Evolutionary conservation across 2,329 filamentous ascomycete species (phyloP).

Genomic region (Nothopassalora personata): DNA sequence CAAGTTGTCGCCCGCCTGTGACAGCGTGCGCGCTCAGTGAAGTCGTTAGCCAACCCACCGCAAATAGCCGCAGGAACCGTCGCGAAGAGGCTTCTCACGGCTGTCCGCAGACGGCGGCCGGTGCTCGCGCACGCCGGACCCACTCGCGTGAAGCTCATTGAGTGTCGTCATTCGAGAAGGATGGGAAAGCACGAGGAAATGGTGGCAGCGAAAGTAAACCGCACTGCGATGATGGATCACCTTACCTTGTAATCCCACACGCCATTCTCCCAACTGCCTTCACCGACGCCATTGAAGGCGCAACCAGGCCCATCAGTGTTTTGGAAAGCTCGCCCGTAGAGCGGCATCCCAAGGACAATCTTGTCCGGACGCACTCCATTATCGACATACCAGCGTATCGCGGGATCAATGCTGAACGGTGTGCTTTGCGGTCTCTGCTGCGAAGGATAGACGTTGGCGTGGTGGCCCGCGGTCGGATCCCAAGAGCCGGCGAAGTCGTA

Average conservation of each 20-base stretch:
- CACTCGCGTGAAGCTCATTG: slow-evolving; percentile 16
- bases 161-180: slow-evolving; percentile 46
- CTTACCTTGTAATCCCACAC: slow-evolving; percentile 76
- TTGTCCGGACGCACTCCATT: slow-evolving; percentile 60
- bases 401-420: slow-evolving; percentile 69
- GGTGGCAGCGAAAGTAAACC: too few relatives aligned
- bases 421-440: slow-evolving; percentile 56
- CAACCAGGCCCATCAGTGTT: slow-evolving; percentile 69
- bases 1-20: slow-evolving; percentile 27
- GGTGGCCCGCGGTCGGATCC: slow-evolving; percentile 67
- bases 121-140: background rate
- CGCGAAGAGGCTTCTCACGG: slow-evolving; percentile 11
- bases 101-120: background rate
- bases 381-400: slow-evolving; percentile 64
- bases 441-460: slow-evolving; percentile 69
- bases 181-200: background rate
- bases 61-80: slow-evolving; percentile 11
- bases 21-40: slow-evolving; percentile 12
- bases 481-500: slow-evolving; percentile 67
- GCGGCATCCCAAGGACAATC: slow-evolving; percentile 83
- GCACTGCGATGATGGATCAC: background rate
- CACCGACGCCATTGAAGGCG: slow-evolving; percentile 65
- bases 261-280: slow-evolving; percentile 78
- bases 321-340: slow-evolving; percentile 83
- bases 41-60: slow-evolving; percentile 2